These are phyloP conservation scores for Fragilariopsis cylindrus DNA, from an alignment of 108 stramenopile species.

Conservation along the genomic window DNA sequence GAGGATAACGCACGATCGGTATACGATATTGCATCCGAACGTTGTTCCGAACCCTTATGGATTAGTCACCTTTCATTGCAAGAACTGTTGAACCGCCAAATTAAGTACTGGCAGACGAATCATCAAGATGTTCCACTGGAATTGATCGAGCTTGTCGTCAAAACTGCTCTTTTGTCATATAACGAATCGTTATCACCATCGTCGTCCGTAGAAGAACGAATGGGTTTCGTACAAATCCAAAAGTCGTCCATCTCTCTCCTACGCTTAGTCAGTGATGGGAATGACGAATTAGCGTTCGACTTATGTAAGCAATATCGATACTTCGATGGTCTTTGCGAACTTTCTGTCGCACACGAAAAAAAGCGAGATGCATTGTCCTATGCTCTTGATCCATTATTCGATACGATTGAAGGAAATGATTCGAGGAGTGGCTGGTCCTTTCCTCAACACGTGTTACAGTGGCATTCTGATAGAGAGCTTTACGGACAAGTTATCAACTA, in stretches of 20 bases:
- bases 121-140: slow-evolving; percentile 9
- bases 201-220: slow-evolving; percentile 8
- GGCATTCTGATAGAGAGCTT: slow-evolving; percentile 40
- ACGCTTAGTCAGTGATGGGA: slow-evolving; percentile 12
- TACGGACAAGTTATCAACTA: slow-evolving; percentile 48
- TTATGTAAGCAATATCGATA: slow-evolving; percentile 35
- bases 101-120: slow-evolving; percentile 29
- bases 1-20: slow-evolving; percentile 21
- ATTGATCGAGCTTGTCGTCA: slow-evolving; percentile 18
- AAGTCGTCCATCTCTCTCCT: slow-evolving; percentile 24
- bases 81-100: slow-evolving; percentile 26
- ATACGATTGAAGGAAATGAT: slow-evolving; percentile 21
- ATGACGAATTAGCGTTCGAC: slow-evolving; percentile 42
- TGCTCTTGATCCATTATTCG: slow-evolving; percentile 36
- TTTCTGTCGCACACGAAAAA: slow-evolving; percentile 42
- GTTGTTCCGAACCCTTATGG: slow-evolving; percentile 23
- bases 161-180: slow-evolving; percentile 31
- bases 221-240: slow-evolving; percentile 23
- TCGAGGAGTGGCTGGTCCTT: slow-evolving; percentile 28
- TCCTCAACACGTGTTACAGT: slow-evolving; percentile 44
- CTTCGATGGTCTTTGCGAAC: slow-evolving; percentile 41
- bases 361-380: slow-evolving; percentile 26
- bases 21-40: slow-evolving; percentile 31
- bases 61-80: slow-evolving; percentile 29
- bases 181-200: slow-evolving; percentile 17